Percentiles rank a stretch among this genome's conserved stretches.
Conservation (phyloP, 257 asterid genomes). For the Gentiana macrophylla region DNA sequence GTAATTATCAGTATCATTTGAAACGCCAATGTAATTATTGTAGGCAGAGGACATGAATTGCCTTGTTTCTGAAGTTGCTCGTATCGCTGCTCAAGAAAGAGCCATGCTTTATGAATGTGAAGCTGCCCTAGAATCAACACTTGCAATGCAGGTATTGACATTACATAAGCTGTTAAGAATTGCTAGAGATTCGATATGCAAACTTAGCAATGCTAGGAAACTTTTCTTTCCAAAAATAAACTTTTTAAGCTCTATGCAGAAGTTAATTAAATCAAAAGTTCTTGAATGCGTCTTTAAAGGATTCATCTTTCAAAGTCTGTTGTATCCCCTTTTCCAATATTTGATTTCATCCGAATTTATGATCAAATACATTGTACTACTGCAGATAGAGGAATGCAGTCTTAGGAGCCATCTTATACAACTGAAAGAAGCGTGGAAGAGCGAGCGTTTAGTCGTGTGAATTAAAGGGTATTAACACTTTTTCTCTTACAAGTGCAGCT, state of each 20-base stretch:
- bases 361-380: no score
- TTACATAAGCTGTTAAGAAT: no score
- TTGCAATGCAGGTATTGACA: conserved; percentile 59
- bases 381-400: conserved; percentile 78
- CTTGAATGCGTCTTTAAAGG: no score
- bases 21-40: conserved; percentile 6
- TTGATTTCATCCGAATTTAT: not conserved
- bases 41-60: conserved; percentile 68
- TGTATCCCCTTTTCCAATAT: not conserved
- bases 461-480: conserved; percentile 11
- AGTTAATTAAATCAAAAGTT: no score
- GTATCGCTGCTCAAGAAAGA: conserved; percentile 66
- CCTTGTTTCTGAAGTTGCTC: conserved; percentile 74
- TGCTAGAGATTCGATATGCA: no score
- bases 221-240: no score
- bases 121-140: conserved; percentile 44
- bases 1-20: no score
- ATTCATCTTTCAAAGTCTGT: no score
- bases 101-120: conserved; percentile 74
- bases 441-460: conserved; percentile 18
- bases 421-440: conserved; percentile 43
- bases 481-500: conserved; percentile 13
- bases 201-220: no score
- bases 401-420: conserved; percentile 64
- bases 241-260: no score